Evolutionary conservation across 2,329 filamentous ascomycete genomes (phyloP), one percentile per base, ranked within the genome.

Genomic region (Immersiporthe knoxdaviesiana): DNA sequence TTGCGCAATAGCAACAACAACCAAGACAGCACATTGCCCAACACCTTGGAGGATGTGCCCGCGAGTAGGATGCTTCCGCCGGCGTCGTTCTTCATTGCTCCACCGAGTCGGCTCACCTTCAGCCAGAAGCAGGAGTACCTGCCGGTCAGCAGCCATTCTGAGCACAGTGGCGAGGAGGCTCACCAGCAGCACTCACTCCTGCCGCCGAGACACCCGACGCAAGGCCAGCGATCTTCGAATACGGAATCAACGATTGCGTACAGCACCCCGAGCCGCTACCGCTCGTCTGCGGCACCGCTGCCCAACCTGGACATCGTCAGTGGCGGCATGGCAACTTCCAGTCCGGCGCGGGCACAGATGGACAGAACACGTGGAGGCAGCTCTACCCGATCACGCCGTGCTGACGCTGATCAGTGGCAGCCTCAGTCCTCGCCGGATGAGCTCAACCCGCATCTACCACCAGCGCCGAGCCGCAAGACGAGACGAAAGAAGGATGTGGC

Each of bases 51-150:
- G 4, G n/a, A 54, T 30, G 39, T 32, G 16, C 58, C 44, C 32
- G 37, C 27, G 4, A 44, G 30, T 10, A 60, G 27, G 16, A 54
- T 65, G 12, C 30, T 63, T 14, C 50, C 63, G 30, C 39, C 70
- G n/a, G 63, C 60, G 5, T 76, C 78, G 7, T 76, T 81, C 67
- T 76, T 78, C 66, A 74, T 83, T 47, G 74, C 76, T 35, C 73
- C 79, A 47, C 67, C 64, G 0, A 78, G 75, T 7, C 73, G 74
- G 1, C 71, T 82, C 58, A 80, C 79, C 2, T 75, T 78, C 2
- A 79, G 79, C 60, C 80, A 82, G 68, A 79, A 77, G 72, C 70
- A 75, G 67, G 74, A 81, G 59, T 82, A 82, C 63, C 72, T 77
- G 60, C 72, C 73, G 60, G 71, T 78, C 68, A 72, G 69, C 62